Evolutionary conservation across 306 rosid genomes (phyloP).

Genomic region (Arachis stenosperma): DNA sequence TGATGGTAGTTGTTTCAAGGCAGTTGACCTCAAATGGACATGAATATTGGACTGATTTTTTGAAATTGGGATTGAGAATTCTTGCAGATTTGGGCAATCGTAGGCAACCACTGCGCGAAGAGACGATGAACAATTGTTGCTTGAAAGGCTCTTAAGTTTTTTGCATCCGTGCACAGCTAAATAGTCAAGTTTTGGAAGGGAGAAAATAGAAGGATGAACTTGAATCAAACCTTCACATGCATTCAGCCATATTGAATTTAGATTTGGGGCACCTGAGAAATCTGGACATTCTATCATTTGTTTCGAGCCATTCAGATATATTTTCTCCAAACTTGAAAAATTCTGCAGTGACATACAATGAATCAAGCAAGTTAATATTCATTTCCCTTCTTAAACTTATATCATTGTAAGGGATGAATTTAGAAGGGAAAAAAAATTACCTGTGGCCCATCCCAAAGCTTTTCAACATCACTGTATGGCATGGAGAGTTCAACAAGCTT

Average conservation of each 20-base stretch:
- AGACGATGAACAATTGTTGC: slow-evolving; percentile 1
- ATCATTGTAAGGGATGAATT: too few relatives aligned
- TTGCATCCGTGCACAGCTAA: neutral
- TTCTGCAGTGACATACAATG: neutral
- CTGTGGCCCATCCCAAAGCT: slow-evolving; percentile 30
- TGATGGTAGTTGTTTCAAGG: slow-evolving; percentile 5
- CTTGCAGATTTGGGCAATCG: neutral
- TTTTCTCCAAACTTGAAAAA: slow-evolving; percentile 4
- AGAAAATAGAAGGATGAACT: slow-evolving; percentile 23
- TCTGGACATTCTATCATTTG: slow-evolving; percentile 14
- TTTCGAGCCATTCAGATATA: neutral
- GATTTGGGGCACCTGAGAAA: neutral
- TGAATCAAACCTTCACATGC: neutral
- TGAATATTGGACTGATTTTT: too few relatives aligned
- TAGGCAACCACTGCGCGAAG: fast-evolving
- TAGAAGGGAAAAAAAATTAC: neutral
- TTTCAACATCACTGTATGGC: neutral
- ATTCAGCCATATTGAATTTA: fast-evolving
- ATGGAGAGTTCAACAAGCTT: slow-evolving; percentile 25
- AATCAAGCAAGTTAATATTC: too few relatives aligned
- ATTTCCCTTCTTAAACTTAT: too few relatives aligned
- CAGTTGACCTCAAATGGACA: neutral
- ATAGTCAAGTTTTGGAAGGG: neutral
- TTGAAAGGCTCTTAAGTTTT: slow-evolving; percentile 9
- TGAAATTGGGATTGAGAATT: neutral